Conservation (phyloP, 2,329 filamentous ascomycete species). For the Cryoendolithus antarcticus region DNA sequence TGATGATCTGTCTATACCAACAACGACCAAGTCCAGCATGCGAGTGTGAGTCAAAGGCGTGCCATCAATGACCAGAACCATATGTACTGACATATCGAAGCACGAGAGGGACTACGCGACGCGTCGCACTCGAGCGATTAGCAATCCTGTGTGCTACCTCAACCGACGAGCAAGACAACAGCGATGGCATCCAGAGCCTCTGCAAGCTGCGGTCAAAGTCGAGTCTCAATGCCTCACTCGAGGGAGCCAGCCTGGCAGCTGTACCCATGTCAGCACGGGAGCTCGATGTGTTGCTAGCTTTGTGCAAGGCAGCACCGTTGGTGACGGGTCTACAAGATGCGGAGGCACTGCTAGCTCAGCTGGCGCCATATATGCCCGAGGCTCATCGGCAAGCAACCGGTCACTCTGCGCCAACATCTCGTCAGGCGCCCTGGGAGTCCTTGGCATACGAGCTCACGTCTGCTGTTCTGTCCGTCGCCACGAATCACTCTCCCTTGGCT, state of each 20-base stretch:
- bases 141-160: slow-evolving; percentile 34
- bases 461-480: slow-evolving; percentile 70
- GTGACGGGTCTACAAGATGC: slow-evolving; percentile 61
- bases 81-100: slow-evolving; percentile 6
- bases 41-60: slow-evolving; percentile 1
- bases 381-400: slow-evolving; percentile 67
- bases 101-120: slow-evolving; percentile 24
- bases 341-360: slow-evolving; percentile 62
- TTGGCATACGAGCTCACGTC: slow-evolving; percentile 67
- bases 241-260: slow-evolving; percentile 2
- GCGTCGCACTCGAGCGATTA: slow-evolving; percentile 39
- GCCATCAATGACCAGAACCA: not conserved
- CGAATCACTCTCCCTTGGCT: slow-evolving; percentile 57
- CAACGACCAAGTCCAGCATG: not conserved
- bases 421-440: slow-evolving; percentile 75
- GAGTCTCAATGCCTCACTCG: slow-evolving; percentile 9
- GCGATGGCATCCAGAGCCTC: slow-evolving; percentile 27
- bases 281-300: slow-evolving; percentile 78
- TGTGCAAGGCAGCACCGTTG: slow-evolving; percentile 78
- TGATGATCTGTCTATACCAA: too few species aligned
- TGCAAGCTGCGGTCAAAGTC: slow-evolving; percentile 21
- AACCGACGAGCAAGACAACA: slow-evolving; percentile 13
- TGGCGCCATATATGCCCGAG: slow-evolving; percentile 76
- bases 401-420: slow-evolving; percentile 69
- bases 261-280: slow-evolving; percentile 55